Conservation (phyloP, 768 basidiomycete genomes). For the Pleurotus cornucopiae region DNA sequence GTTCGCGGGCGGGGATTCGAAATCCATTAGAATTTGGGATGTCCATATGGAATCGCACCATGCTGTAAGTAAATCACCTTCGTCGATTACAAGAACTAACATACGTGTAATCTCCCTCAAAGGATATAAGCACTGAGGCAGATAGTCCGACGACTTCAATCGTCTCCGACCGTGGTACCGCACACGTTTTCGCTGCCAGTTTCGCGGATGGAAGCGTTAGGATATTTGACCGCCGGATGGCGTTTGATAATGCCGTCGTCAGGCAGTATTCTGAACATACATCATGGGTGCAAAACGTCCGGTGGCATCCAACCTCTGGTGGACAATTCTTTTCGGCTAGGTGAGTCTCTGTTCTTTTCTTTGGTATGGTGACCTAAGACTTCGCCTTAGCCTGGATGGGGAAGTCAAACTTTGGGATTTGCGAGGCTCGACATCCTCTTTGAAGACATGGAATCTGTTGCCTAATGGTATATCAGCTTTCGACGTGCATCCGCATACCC, state of each 20-base stretch:
- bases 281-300: constrained; percentile 89
- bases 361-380: constrained; percentile 1
- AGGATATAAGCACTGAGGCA: constrained; percentile 89
- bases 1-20: constrained; percentile 89
- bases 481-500: constrained; percentile 79
- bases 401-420: constrained; percentile 91
- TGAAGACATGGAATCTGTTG: constrained; percentile 61
- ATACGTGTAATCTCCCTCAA: not conserved
- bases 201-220: constrained; percentile 91
- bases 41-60: constrained; percentile 82
- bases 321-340: constrained; percentile 82
- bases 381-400: constrained; percentile 67
- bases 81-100: not conserved
- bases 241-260: constrained; percentile 79
- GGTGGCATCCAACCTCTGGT: constrained; percentile 68
- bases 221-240: constrained; percentile 87
- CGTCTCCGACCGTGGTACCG: constrained; percentile 67
- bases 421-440: constrained; percentile 55
- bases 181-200: constrained; percentile 80
- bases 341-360: constrained; percentile 36
- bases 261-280: constrained; percentile 71
- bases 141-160: constrained; percentile 89
- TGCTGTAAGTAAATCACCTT: constrained; percentile 42
- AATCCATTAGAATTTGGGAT: constrained; percentile 90
- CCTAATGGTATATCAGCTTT: constrained; percentile 76